Conservation (phyloP, 306 rosid species). For the Vicia sativa region DNA sequence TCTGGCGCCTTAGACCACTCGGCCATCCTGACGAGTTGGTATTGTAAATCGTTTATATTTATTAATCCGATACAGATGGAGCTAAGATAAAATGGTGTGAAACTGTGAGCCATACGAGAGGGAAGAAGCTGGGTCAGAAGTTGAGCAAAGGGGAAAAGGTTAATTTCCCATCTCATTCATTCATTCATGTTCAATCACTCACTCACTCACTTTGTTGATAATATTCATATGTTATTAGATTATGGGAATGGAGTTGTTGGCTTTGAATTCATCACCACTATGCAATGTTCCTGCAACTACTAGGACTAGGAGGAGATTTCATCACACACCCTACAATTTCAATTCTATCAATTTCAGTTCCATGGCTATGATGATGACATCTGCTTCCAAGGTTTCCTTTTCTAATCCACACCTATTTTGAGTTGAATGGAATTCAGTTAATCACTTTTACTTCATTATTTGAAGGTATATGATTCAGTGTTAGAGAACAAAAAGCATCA, state of each 20-base stretch:
- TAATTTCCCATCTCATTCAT: background rate
- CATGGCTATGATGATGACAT: slow-evolving; percentile 33
- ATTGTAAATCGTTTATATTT: accelerated
- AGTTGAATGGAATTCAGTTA: background rate
- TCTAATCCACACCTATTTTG: background rate
- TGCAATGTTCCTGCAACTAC: background rate
- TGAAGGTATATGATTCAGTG: slow-evolving; percentile 51
- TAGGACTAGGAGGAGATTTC: background rate
- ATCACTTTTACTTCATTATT: background rate
- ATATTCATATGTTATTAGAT: too few species aligned
- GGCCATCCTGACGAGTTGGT: background rate
- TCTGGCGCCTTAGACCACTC: slow-evolving; percentile 16
- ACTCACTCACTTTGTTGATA: too few species aligned
- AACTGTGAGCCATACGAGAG: background rate
- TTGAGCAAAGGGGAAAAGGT: background rate
- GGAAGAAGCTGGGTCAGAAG: background rate
- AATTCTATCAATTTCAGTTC: slow-evolving; percentile 8
- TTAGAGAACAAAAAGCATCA: slow-evolving; percentile 68
- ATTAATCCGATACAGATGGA: too few species aligned
- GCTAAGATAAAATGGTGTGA: background rate
- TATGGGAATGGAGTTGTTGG: slow-evolving; percentile 3
- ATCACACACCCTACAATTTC: background rate
- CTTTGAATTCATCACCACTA: background rate
- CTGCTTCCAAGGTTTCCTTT: slow-evolving; percentile 49
- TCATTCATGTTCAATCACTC: too few species aligned